Evolutionary conservation across 306 rosid genomes (phyloP).

Genomic region (Quercus mongolica): DNA sequence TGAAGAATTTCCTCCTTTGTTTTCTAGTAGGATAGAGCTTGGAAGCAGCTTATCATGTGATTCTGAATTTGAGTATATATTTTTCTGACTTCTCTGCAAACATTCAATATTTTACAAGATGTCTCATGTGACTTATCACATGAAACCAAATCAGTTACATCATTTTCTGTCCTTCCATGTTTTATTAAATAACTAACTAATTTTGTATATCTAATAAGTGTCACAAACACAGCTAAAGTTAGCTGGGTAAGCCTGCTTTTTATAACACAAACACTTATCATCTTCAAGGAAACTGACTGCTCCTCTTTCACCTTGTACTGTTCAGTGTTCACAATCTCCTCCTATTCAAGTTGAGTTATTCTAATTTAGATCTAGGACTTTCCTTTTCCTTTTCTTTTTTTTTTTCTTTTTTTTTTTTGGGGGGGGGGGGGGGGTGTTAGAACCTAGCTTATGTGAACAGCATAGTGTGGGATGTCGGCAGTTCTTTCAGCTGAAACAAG

Average conservation of each 20-base stretch:
- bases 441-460: neutral
- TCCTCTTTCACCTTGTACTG: conserved; percentile 1
- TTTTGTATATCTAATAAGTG: conserved; percentile 16
- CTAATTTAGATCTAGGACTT: neutral
- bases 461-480: neutral
- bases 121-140: conserved; percentile 62
- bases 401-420: neutral
- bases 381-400: too few species aligned
- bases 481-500: neutral
- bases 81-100: too few species aligned
- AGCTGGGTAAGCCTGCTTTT: conserved; percentile 49
- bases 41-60: too few species aligned
- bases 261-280: conserved; percentile 8
- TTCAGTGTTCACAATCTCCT: neutral
- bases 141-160: conserved; percentile 41
- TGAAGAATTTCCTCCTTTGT: too few species aligned
- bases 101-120: too few species aligned
- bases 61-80: too few species aligned
- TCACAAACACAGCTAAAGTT: conserved; percentile 51
- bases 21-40: too few species aligned
- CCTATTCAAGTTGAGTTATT: neutral
- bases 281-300: conserved; percentile 16
- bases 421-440: too few species aligned
- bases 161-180: conserved; percentile 26
- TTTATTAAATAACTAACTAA: conserved; percentile 17